Evolutionary conservation across 2,329 filamentous ascomycete genomes (phyloP), one percentile per base, ranked within the genome.

Genomic region (Microcyclospora tardicrescens): DNA sequence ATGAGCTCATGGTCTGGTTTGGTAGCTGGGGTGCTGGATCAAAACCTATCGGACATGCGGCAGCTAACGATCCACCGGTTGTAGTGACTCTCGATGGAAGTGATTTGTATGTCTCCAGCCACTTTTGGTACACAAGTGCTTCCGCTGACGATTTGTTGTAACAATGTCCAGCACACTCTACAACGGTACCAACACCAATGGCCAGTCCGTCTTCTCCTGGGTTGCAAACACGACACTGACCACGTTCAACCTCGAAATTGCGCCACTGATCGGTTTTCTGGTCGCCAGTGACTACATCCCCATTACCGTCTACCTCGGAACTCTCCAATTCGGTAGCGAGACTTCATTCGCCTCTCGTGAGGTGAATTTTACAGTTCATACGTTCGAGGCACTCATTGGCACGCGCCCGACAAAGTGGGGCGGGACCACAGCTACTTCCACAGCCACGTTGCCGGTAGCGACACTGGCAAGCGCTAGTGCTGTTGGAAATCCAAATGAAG

Each of bases 1-100:
- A 48, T 28, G 45, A 48, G 29, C 32, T 48, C 33, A 48, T 48
- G 45, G 40, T 48, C 9, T 48, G 45, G 45, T 36, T 46, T 10
- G 45, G 40, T 48, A 2, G 30, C 41, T 12, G 38, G 35, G 10
- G 34, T 15, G 9, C 15, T 44, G 11, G 16, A 41, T 12, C 31
- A 37, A 10, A 37, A 36, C 12, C 39, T 42, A 12, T 48, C 46
- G 45, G 44, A 27, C 39, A 43, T 41, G 4, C 1, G 16, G 19
- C 4, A 24, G 19, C 19, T 8, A 8, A 8, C 19, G 19, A 24
- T 8, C 5, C 19, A 24, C 19, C 19, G 8, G 19, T 24, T 8
- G 19, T 24, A 24, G 19, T 24, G 19, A 24, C 19, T 4, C 19
- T 24, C 5, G 19, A 8, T 4, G 19, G 19, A 24, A 24, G 19